phyloP scores from a whole-genome alignment of 306 rosid genomes.

The Vigna trinervia region DNA sequence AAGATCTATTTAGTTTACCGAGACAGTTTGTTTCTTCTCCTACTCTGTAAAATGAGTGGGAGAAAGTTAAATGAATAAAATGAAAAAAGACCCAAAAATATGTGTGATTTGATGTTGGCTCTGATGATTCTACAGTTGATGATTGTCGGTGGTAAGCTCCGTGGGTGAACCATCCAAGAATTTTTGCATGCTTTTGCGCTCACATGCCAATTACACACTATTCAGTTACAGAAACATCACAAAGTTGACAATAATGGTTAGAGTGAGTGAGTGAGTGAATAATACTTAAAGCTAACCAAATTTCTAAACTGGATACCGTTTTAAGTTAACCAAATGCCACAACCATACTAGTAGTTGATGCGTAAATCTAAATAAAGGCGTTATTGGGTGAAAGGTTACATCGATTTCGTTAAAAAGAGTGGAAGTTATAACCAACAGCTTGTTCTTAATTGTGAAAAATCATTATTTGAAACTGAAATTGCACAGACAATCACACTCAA shows the following conservation, averaged over 20 bases:
- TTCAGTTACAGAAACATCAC: not conserved
- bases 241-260: not conserved
- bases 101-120: constrained; percentile 81
- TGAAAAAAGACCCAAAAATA: constrained; percentile 53
- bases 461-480: no score
- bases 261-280: not conserved
- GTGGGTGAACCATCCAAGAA: constrained; percentile 41
- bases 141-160: constrained; percentile 61
- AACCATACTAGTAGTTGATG: not conserved
- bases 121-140: constrained; percentile 62
- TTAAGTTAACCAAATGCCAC: no score
- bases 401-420: not conserved
- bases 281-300: not conserved
- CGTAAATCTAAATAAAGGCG: not conserved
- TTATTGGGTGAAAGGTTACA: not conserved
- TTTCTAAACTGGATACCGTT: no score
- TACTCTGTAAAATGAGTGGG: constrained; percentile 66
- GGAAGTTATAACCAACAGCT: no score
- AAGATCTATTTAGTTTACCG: constrained; percentile 91
- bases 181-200: not conserved
- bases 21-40: constrained; percentile 99
- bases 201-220: not conserved
- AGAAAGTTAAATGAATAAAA: constrained; percentile 66
- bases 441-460: no score
- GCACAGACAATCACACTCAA: no score